Percentiles rank a stretch among this genome's conserved stretches.
Conservation (phyloP, 805 yeast species). For the Suhomyces prunicola region DNA sequence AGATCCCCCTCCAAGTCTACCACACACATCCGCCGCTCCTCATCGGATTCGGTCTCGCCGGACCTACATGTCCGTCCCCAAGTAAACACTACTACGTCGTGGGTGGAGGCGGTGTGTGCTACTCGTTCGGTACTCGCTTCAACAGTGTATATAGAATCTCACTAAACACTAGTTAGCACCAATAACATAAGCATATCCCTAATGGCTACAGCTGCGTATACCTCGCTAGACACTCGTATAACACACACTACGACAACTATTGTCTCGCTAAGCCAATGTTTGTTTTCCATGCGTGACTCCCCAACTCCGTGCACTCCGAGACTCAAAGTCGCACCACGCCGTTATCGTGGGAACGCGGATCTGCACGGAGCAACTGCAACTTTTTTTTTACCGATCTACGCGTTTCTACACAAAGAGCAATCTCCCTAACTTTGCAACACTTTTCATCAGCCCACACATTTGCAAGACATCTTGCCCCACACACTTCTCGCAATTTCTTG, state of each 20-base stretch:
- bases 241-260: too few species aligned
- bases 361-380: not conserved
- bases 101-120: conserved; percentile 82
- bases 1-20: conserved; percentile 38
- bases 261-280: too few species aligned
- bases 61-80: not conserved
- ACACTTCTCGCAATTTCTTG: not conserved
- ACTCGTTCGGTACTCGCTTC: conserved; percentile 63
- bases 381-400: not conserved
- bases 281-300: not conserved
- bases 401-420: conserved; percentile 1
- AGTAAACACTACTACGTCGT: conserved; percentile 21
- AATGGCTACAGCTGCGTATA: too few species aligned
- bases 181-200: too few species aligned
- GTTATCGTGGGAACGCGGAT: not conserved
- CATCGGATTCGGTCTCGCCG: conserved; percentile 50
- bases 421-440: not conserved
- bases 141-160: conserved; percentile 17
- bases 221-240: too few species aligned
- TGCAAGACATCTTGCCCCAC: not conserved
- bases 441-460: not conserved
- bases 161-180: not conserved
- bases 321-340: not conserved
- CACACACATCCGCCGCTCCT: conserved; percentile 43
- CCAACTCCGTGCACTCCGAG: not conserved